Evolutionary conservation across 148 eudicot species (phyloP).

Genomic region (Rhododendron molle): DNA sequence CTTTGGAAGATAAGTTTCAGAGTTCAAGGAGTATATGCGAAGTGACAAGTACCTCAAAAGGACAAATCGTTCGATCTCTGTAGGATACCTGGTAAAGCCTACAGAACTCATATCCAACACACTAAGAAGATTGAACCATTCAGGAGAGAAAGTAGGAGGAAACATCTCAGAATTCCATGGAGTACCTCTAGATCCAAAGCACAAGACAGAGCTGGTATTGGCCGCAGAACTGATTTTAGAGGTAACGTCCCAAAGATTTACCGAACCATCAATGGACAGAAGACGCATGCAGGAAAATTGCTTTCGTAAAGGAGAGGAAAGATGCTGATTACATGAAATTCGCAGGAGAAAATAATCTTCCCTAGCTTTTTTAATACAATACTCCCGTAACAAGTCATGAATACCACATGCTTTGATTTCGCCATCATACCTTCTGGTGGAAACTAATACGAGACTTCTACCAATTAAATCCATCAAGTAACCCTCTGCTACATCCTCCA

Average conservation of each 20-base stretch:
- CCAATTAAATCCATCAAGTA: conserved; percentile 2
- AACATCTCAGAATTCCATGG: neutral
- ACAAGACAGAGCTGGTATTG: conserved; percentile 1
- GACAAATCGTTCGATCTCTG: neutral
- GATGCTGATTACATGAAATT: neutral
- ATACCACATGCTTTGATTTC: conserved; percentile 26
- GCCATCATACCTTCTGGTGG: conserved; percentile 11
- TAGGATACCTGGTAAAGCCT: neutral
- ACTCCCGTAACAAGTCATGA: conserved; percentile 37
- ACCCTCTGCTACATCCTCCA: conserved; percentile 16
- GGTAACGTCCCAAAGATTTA: neutral
- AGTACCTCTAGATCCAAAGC: neutral
- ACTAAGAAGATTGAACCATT: conserved; percentile 13
- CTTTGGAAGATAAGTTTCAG: neutral
- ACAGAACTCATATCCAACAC: conserved; percentile 5
- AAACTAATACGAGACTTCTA: conserved; percentile 26
- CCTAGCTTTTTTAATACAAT: conserved; percentile 25
- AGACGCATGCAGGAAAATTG: neutral
- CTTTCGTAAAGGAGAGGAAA: neutral
- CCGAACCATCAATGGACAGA: neutral
- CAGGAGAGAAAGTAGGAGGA: neutral
- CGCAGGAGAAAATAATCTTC: conserved; percentile 22
- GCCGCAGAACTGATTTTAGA: neutral
- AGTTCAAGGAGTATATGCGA: neutral
- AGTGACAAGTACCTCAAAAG: conserved; percentile 17